These are phyloP conservation scores for Dissophora globulifera DNA, from an alignment of 192 early-diverging fungal species.

Conservation along the genomic window DNA sequence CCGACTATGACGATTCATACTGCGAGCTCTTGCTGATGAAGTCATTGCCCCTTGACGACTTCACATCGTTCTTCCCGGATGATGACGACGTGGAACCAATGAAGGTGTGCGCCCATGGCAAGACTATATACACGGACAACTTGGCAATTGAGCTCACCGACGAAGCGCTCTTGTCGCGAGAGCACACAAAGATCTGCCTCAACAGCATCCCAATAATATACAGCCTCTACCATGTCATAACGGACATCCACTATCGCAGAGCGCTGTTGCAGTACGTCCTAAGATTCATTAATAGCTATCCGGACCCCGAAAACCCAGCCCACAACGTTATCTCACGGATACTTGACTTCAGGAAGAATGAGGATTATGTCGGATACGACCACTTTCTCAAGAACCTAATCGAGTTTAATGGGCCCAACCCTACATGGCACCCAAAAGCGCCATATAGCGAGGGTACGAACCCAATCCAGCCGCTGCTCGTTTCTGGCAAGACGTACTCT, in stretches of 20 bases:
- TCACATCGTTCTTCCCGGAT: too few relatives aligned
- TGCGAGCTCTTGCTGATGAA: not conserved
- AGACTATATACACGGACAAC: not conserved
- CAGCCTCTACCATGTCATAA: not conserved
- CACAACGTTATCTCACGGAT: not conserved
- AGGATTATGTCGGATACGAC: not conserved
- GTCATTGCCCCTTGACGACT: not conserved
- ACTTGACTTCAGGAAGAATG: not conserved
- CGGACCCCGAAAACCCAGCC: not conserved
- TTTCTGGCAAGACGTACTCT: not conserved
- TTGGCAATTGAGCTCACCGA: not conserved
- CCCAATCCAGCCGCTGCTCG: not conserved
- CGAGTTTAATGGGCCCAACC: not conserved
- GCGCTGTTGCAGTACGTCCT: not conserved
- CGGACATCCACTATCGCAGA: not conserved
- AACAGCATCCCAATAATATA: conserved; percentile 5
- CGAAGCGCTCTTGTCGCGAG: not conserved
- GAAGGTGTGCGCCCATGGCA: not conserved
- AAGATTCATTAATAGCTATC: conserved; percentile 1
- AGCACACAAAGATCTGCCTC: not conserved
- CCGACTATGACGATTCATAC: too few relatives aligned
- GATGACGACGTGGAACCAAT: too few relatives aligned
- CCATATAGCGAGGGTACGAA: not conserved
- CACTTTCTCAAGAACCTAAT: not conserved
- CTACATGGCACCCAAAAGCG: not conserved